Evolutionary conservation across 2,329 filamentous ascomycete genomes (phyloP).

Genomic region (Lachnellula arida): DNA sequence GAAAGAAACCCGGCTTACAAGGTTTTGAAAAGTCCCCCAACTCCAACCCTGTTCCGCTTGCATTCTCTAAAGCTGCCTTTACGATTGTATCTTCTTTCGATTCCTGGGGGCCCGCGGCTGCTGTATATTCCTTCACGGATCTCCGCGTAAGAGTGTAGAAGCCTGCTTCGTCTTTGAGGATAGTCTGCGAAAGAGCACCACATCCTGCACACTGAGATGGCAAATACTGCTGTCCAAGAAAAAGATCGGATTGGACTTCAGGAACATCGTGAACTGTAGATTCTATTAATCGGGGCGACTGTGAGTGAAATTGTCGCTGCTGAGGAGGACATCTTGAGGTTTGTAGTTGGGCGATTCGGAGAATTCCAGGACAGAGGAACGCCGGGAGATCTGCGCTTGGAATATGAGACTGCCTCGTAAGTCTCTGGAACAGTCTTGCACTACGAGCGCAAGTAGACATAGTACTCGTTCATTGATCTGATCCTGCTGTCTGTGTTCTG

Average conservation of each 20-base stretch:
- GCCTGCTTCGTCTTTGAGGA: constrained; percentile 46
- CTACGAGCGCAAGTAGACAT: constrained; percentile 15
- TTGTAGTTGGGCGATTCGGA: constrained; percentile 4
- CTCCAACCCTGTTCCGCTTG: constrained; percentile 11
- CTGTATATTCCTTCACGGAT: constrained; percentile 46
- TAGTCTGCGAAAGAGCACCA: constrained; percentile 58
- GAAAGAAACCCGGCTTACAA: constrained; percentile 7
- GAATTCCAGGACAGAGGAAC: constrained; percentile 44
- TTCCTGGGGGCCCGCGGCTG: constrained; percentile 14
- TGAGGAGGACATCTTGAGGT: not conserved
- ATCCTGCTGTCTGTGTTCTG: constrained; percentile 1
- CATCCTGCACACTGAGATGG: constrained; percentile 60
- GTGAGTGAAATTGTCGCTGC: constrained; percentile 5
- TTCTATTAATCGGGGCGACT: constrained; percentile 7
- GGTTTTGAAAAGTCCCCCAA: constrained; percentile 10
- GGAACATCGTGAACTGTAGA: not conserved
- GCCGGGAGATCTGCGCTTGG: constrained; percentile 38
- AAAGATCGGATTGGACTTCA: not conserved
- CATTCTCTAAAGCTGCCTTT: constrained; percentile 29
- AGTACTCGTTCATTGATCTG: not conserved
- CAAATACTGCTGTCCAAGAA: constrained; percentile 30
- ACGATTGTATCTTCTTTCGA: constrained; percentile 44
- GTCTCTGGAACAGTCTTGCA: constrained; percentile 12
- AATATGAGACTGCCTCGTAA: constrained; percentile 12
- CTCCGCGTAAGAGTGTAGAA: constrained; percentile 52